A percentile compares a stretch with the other conserved stretches of the same genome.
Evolutionary conservation across 2,329 filamentous ascomycete genomes (phyloP).

Genomic region (Hirsutella thompsonii): DNA sequence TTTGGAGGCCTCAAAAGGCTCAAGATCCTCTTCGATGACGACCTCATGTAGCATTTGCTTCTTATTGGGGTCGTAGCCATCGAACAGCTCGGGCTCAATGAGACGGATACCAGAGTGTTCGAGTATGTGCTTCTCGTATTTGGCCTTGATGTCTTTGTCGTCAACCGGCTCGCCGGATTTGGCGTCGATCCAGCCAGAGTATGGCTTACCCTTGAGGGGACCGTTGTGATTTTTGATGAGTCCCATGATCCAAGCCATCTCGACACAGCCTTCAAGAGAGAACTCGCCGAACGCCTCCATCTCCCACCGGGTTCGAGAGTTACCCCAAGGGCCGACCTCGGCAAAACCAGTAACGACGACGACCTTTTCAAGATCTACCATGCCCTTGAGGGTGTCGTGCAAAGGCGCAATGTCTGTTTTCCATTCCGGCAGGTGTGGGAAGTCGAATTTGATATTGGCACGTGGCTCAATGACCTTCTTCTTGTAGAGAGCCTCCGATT

Average conservation of each 20-base stretch:
- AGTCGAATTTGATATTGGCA: slow-evolving; percentile 96
- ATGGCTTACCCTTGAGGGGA: slow-evolving; percentile 86
- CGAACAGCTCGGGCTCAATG: slow-evolving; percentile 94
- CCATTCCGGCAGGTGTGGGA: slow-evolving; percentile 85
- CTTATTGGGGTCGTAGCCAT: slow-evolving; percentile 94
- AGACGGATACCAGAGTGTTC: slow-evolving; percentile 96
- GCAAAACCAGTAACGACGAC: slow-evolving; percentile 95
- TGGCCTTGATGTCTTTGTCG: slow-evolving; percentile 93
- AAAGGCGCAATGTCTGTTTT: slow-evolving; percentile 80
- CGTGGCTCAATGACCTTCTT: slow-evolving; percentile 87
- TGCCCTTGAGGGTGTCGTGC: slow-evolving; percentile 80
- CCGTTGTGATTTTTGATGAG: slow-evolving; percentile 98
- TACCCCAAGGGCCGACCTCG: slow-evolving; percentile 95
- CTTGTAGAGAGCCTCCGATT: slow-evolving; percentile 86
- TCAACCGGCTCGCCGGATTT: slow-evolving; percentile 94
- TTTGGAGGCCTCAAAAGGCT: slow-evolving; percentile 94
- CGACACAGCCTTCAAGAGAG: slow-evolving; percentile 92
- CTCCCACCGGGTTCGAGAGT: slow-evolving; percentile 95
- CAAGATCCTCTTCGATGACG: slow-evolving; percentile 91
- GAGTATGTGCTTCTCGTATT: slow-evolving; percentile 94
- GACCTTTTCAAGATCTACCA: slow-evolving; percentile 97
- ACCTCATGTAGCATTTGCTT: slow-evolving; percentile 98
- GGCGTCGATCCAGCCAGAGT: slow-evolving; percentile 91
- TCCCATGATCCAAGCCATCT: slow-evolving; percentile 99
- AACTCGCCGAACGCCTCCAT: slow-evolving; percentile 97